Evolutionary conservation across 2,329 filamentous ascomycete genomes (phyloP), one percentile per base, ranked within the genome.

Genomic region (Hypoxylon sp.): DNA sequence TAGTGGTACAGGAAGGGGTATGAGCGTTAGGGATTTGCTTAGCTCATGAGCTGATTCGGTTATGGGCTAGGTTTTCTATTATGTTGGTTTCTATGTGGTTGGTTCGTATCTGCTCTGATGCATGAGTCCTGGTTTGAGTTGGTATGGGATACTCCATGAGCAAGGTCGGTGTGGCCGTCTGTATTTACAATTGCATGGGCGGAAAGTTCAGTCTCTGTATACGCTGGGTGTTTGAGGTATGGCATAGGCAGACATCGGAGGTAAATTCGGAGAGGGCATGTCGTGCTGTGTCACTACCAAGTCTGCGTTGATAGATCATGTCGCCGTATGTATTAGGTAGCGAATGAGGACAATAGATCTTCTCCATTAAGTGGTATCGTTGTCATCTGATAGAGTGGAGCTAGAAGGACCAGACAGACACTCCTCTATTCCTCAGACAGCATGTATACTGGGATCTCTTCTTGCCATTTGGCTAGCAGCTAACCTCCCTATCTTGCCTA

Each of bases 21-120:
- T 89, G 78, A 88, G 86, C 46, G 86, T 89, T 13, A 81, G 81
- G 53, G 86, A 89, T 74, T 74, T 89, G 59, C 76, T 89, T 17
- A 88, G 84, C 69, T 83, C 84, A 17, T 87, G 76, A 85, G 55
- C 6, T 44, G 40, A 5, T 44, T 44, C 17, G 17, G 40, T 44
- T 7, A 44, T 44, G 14, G 2, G 8, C 27, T 11, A 7, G 14
- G 8, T 22, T 37, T 10, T 37, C 33, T 6, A 10, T 22, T 22
- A 20, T 13, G 2, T 11, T 50, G 11, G 7, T 13, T 22, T 58
- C 27, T 20, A 20, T 31, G 3, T 4, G 3, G 11, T 44, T 22
- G 20, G 20, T 20, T 20, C 20, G 10, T 44, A 22, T 54, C 57
- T 10, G 20, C 48, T 37, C 7, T 50, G 25, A 46, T 30, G 14